phyloP scores from a whole-genome alignment of 2,329 filamentous ascomycete genomes.

The Eutypa lata region DNA sequence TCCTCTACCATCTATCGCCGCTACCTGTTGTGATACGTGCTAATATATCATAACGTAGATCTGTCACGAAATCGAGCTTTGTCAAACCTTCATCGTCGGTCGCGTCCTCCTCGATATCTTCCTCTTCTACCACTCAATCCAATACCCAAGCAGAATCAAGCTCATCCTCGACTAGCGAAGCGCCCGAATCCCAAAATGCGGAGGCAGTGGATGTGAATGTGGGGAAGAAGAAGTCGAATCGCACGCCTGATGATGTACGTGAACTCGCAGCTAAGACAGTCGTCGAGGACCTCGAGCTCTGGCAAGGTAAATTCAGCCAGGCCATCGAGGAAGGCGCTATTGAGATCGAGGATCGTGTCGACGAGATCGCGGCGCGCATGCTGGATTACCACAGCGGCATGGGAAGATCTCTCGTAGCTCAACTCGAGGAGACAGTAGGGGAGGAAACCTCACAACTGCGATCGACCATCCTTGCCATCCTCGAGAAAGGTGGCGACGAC shows the following conservation, averaged over 20 bases:
- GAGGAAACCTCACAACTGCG: constrained; percentile 65
- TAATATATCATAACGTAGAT: constrained; percentile 17
- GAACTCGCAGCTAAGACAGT: constrained; percentile 65
- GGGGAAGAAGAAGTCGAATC: constrained; percentile 31
- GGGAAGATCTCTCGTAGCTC: constrained; percentile 63
- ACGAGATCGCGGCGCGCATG: constrained; percentile 54
- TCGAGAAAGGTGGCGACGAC: constrained; percentile 52
- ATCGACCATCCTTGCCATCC: constrained; percentile 60
- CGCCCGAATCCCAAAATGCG: constrained; percentile 19
- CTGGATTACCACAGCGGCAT: constrained; percentile 62
- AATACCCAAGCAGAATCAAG: constrained; percentile 20
- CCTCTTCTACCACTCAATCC: constrained; percentile 15
- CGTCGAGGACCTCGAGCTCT: constrained; percentile 72
- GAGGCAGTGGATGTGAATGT: constrained; percentile 14
- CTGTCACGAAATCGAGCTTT: constrained; percentile 33
- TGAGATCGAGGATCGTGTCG: constrained; percentile 69
- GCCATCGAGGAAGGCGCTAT: constrained; percentile 76
- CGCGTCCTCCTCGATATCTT: constrained; percentile 24
- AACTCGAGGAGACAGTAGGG: constrained; percentile 66
- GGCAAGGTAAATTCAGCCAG: constrained; percentile 84
- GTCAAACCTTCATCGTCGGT: constrained; percentile 30
- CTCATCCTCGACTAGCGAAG: constrained; percentile 11
- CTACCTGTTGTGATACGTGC: neutral
- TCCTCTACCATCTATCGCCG: neutral
- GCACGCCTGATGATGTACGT: constrained; percentile 50